phyloP scores from a whole-genome alignment of 176 grass and related monocot genomes.

The Saccharum spontaneum region DNA sequence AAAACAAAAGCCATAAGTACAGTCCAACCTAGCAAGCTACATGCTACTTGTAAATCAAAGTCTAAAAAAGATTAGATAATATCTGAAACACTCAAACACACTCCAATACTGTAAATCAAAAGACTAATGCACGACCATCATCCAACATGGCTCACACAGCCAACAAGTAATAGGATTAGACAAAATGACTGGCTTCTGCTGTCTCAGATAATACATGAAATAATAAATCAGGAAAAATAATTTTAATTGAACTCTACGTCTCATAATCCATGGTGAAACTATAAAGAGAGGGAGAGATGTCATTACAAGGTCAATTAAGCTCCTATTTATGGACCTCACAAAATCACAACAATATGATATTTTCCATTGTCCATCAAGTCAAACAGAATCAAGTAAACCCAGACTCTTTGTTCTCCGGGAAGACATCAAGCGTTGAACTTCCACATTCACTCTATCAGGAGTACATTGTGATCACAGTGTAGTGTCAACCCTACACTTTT shows the following conservation, averaged over 20 bases:
- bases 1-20: neutral
- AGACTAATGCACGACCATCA: neutral
- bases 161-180: constrained; percentile 9
- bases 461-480: neutral
- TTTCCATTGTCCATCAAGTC: neutral
- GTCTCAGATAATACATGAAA: constrained; percentile 14
- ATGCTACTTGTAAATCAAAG: neutral
- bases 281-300: neutral
- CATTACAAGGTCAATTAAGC: neutral
- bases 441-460: neutral
- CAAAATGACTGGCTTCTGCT: neutral
- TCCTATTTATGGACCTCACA: neutral
- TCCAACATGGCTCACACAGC: neutral
- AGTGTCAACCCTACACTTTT: neutral
- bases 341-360: neutral
- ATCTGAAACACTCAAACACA: neutral
- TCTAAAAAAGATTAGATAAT: neutral
- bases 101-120: neutral
- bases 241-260: neutral
- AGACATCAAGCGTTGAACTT: constrained; percentile 10
- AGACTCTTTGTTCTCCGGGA: neutral
- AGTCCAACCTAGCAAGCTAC: neutral
- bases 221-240: neutral
- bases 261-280: neutral
- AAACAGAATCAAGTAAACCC: constrained; percentile 12